Conservation (phyloP, 129 eudicot species). For the Lonicera japonica region DNA sequence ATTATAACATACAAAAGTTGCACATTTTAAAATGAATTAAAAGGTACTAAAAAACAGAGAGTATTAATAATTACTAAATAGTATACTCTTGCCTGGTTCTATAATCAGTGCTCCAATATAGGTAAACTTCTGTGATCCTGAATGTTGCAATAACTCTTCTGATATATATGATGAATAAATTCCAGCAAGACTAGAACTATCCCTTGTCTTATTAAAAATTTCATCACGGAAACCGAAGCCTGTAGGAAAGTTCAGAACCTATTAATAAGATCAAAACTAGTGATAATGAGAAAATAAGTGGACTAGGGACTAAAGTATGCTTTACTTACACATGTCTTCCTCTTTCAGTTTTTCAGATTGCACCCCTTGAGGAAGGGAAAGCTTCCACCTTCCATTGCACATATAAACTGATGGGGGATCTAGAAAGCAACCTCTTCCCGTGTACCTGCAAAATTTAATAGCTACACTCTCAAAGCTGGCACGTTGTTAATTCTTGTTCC, state of each 20-base stretch:
- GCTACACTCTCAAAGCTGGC: background rate
- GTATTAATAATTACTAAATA: background rate
- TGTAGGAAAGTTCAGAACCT: constrained; percentile 20
- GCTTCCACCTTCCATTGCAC: constrained; percentile 59
- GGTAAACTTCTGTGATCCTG: constrained; percentile 24
- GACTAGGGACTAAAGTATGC: constrained; percentile 1
- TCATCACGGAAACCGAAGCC: constrained; percentile 60
- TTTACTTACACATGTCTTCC: constrained; percentile 50
- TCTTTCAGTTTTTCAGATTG: constrained; percentile 24
- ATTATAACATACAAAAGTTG: too few relatives aligned
- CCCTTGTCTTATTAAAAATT: constrained; percentile 60
- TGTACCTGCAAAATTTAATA: constrained; percentile 53
- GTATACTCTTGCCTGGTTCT: constrained; percentile 71
- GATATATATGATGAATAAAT: constrained; percentile 54
- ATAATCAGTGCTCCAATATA: constrained; percentile 72
- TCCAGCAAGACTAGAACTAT: constrained; percentile 48
- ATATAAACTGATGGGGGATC: constrained; percentile 73
- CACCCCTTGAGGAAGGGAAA: constrained; percentile 51
- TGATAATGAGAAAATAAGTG: background rate
- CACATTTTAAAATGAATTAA: too few relatives aligned
- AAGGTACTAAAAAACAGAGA: too few relatives aligned
- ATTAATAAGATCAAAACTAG: constrained; percentile 5
- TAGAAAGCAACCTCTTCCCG: constrained; percentile 84
- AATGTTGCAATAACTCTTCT: constrained; percentile 33
- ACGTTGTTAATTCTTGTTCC: too few relatives aligned